phyloP scores from a whole-genome alignment of 192 early-diverging fungal genomes.

The Coemansia erecta region DNA sequence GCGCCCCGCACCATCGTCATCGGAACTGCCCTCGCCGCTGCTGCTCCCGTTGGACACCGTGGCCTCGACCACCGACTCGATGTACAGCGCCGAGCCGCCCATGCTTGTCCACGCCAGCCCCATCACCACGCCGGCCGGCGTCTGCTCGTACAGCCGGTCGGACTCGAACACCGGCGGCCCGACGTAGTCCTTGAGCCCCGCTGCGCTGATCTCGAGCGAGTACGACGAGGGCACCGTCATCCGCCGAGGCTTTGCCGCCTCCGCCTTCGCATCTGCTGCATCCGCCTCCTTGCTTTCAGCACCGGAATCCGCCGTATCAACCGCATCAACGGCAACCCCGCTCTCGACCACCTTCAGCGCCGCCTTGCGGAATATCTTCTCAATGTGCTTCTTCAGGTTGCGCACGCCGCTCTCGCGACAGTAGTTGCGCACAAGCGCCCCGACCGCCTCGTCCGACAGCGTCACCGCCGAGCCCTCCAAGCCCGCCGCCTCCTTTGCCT shows the following conservation, averaged over 20 bases:
- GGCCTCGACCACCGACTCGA: constrained; percentile 91
- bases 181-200: constrained; percentile 88
- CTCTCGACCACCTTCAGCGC: constrained; percentile 82
- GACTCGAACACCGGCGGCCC: constrained; percentile 83
- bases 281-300: constrained; percentile 1
- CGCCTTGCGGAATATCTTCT: constrained; percentile 97
- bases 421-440: constrained; percentile 82
- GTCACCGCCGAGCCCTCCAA: constrained; percentile 69
- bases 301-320: neutral
- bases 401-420: constrained; percentile 97
- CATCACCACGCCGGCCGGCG: constrained; percentile 95
- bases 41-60: constrained; percentile 54
- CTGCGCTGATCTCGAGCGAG: constrained; percentile 63
- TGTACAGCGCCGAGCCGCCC: constrained; percentile 93
- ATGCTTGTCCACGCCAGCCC: constrained; percentile 97
- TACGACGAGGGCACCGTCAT: constrained; percentile 56
- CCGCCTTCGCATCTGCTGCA: neutral
- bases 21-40: neutral
- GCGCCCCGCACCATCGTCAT: constrained; percentile 18
- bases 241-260: constrained; percentile 36
- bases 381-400: constrained; percentile 97
- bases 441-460: constrained; percentile 74
- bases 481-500: constrained; percentile 78
- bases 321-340: constrained; percentile 29
- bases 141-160: constrained; percentile 88